Percentiles rank a stretch among this genome's conserved stretches.
Evolutionary conservation across 345 rosid species (phyloP).

Genomic region (Populus ilicifolia): DNA sequence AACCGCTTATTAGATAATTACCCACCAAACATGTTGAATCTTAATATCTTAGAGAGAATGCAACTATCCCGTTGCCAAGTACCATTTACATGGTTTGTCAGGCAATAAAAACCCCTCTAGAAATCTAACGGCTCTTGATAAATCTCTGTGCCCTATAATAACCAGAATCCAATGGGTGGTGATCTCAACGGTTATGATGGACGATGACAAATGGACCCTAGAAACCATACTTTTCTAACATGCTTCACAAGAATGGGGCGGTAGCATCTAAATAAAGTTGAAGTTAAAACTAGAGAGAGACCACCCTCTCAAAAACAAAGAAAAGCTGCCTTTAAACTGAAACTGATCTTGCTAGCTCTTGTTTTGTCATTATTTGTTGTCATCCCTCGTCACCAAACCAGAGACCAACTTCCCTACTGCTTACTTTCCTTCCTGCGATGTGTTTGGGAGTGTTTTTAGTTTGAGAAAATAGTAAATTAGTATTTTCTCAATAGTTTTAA

Average conservation of each 20-base stretch:
- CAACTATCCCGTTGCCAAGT: neutral
- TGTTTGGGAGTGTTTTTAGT: too few relatives aligned
- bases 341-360: conserved; percentile 12
- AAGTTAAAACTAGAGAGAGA: neutral
- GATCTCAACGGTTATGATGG: conserved; percentile 2
- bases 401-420: neutral
- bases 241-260: neutral
- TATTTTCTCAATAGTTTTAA: too few relatives aligned
- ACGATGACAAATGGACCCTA: neutral
- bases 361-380: conserved; percentile 24
- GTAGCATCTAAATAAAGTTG: neutral
- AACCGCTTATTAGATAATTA: too few relatives aligned
- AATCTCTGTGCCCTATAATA: neutral
- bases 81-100: neutral
- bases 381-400: neutral
- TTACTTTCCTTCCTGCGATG: neutral
- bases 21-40: neutral
- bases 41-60: neutral
- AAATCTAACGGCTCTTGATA: neutral
- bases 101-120: neutral
- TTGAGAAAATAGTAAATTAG: too few relatives aligned
- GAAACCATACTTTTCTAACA: neutral
- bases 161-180: neutral
- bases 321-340: conserved; percentile 8
- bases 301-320: neutral